These are phyloP conservation scores for Colletotrichum sp. DNA, from an alignment of 2,329 filamentous ascomycete genomes.

Conservation along the genomic window DNA sequence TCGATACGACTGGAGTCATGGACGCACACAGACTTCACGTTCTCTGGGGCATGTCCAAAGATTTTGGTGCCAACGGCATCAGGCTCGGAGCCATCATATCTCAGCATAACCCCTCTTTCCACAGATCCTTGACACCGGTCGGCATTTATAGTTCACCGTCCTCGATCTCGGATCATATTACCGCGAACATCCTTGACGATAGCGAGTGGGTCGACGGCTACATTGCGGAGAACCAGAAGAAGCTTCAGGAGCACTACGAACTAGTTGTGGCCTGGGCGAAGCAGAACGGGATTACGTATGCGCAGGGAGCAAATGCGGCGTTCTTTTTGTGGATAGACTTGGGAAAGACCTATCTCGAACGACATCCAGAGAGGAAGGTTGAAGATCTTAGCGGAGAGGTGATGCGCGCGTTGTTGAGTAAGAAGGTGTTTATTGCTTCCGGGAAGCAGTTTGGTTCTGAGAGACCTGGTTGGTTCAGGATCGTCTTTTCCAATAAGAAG, in stretches of 20 bases:
- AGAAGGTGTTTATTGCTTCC: conserved; percentile 40
- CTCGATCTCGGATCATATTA: conserved; percentile 4
- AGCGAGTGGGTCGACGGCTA: conserved; percentile 44
- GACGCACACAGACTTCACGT: conserved; percentile 46
- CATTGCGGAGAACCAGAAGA: conserved; percentile 44
- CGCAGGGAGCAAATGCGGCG: conserved; percentile 52
- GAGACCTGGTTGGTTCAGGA: conserved; percentile 41
- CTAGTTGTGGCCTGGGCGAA: conserved; percentile 40
- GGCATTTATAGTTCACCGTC: conserved; percentile 12
- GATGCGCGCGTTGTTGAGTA: conserved; percentile 26
- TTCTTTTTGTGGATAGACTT: conserved; percentile 63
- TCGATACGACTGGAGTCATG: conserved; percentile 35
- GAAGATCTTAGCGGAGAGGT: conserved; percentile 40
- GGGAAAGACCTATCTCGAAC: conserved; percentile 56
- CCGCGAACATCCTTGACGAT: conserved; percentile 19
- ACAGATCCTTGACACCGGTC: background rate
- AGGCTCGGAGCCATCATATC: conserved; percentile 39
- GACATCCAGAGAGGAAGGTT: conserved; percentile 86
- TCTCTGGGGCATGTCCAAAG: conserved; percentile 33
- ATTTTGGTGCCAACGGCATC: conserved; percentile 51
- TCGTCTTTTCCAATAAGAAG: conserved; percentile 40
- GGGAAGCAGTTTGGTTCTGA: conserved; percentile 42
- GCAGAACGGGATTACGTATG: conserved; percentile 47
- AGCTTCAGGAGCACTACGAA: conserved; percentile 43
- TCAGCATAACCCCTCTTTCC: conserved; percentile 27